phyloP scores from a whole-genome alignment of 495 filamentous ascomycete species.

The Penicillium verhagenii region DNA sequence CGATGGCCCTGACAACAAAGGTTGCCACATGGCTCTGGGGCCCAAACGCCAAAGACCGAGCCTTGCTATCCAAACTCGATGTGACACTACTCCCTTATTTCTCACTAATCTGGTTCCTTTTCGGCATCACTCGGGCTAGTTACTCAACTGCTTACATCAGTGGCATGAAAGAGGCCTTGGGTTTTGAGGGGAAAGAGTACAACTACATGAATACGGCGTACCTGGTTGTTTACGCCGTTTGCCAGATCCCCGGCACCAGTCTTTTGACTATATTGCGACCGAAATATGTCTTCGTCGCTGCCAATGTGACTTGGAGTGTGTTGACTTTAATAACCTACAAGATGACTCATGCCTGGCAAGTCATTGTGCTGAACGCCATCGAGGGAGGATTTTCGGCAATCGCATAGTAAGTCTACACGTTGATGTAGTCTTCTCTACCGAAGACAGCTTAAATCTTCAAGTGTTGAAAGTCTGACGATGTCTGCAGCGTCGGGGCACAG shows the following conservation, averaged over 20 bases:
- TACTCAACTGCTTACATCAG: constrained; percentile 41
- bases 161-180: constrained; percentile 36
- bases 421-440: not conserved
- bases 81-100: constrained; percentile 35
- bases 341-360: constrained; percentile 35
- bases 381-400: constrained; percentile 38
- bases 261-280: constrained; percentile 30
- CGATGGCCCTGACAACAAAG: constrained; percentile 9
- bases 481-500: constrained; percentile 26
- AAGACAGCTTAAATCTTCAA: too few species aligned
- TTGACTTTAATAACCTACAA: constrained; percentile 34
- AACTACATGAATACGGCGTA: constrained; percentile 42
- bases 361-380: constrained; percentile 34
- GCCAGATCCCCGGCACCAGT: constrained; percentile 37
- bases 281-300: constrained; percentile 35
- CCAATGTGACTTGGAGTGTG: constrained; percentile 34
- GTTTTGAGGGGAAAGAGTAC: constrained; percentile 37
- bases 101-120: constrained; percentile 38
- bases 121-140: constrained; percentile 36
- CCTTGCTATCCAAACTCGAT: constrained; percentile 30
- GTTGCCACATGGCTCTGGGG: constrained; percentile 33
- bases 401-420: constrained; percentile 25
- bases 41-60: constrained; percentile 25
- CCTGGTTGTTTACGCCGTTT: constrained; percentile 37
- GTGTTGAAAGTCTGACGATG: not conserved